phyloP scores from a whole-genome alignment of 768 basidiomycete genomes.

The Sporobolomyces phaffii region DNA sequence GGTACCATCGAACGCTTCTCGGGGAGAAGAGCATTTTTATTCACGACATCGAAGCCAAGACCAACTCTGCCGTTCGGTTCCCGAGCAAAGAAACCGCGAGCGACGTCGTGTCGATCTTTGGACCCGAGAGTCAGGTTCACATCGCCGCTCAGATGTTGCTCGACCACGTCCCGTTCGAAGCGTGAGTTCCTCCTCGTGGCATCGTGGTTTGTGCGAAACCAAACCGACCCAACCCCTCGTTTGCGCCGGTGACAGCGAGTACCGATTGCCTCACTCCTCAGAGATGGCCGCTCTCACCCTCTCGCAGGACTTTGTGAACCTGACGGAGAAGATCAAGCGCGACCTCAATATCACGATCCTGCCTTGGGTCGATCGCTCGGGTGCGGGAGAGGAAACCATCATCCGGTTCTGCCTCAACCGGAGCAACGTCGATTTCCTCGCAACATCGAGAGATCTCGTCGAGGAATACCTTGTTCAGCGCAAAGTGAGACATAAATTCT shows the following conservation, averaged over 20 bases:
- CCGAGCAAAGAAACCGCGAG: constrained; percentile 91
- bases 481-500: constrained; percentile 56
- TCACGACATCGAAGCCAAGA: constrained; percentile 92
- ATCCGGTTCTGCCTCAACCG: constrained; percentile 96
- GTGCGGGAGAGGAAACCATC: constrained; percentile 61
- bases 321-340: constrained; percentile 83
- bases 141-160: constrained; percentile 94
- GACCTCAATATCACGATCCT: constrained; percentile 87
- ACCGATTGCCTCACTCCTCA: constrained; percentile 64
- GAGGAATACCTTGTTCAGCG: constrained; percentile 83
- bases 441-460: constrained; percentile 81
- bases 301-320: constrained; percentile 74
- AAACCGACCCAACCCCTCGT: no score
- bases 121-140: constrained; percentile 92
- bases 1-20: constrained; percentile 88
- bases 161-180: constrained; percentile 74
- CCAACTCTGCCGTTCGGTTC: constrained; percentile 80
- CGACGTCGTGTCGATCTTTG: constrained; percentile 91
- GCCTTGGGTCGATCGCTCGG: constrained; percentile 61
- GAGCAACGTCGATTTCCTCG: constrained; percentile 86
- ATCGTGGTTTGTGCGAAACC: no score
- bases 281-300: constrained; percentile 70
- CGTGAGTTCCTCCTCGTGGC: constrained; percentile 21
- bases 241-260: constrained; percentile 21
- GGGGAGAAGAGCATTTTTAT: constrained; percentile 97